Conservation (phyloP, 805 yeast species). For the Wickerhamiella sorbophila region DNA sequence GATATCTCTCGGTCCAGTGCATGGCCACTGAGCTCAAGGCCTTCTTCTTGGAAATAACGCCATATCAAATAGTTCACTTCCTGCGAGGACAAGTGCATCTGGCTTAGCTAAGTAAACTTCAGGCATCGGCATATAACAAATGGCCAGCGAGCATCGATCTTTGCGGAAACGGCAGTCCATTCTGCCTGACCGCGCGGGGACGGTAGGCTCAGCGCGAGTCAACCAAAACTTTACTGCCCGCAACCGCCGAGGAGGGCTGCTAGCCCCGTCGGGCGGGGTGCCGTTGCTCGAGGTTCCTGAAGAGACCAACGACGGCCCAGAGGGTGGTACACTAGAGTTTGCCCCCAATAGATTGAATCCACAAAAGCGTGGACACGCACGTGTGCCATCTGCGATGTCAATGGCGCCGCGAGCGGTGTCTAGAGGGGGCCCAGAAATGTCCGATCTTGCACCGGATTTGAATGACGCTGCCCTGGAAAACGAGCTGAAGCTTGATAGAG, state of each 20-base stretch:
- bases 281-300: conserved; percentile 2
- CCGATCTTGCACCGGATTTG: background rate
- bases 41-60: conserved; percentile 74
- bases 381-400: background rate
- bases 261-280: background rate
- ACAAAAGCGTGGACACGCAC: background rate
- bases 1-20: conserved; percentile 66
- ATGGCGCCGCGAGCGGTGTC: background rate
- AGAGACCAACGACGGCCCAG: background rate
- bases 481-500: conserved; percentile 21
- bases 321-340: background rate
- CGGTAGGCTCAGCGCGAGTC: conserved; percentile 1
- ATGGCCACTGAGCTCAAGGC: conserved; percentile 54
- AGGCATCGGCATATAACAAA: background rate
- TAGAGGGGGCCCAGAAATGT: background rate
- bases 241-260: background rate
- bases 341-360: background rate
- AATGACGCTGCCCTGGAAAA: background rate
- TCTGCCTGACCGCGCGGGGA: conserved; percentile 14
- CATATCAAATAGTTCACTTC: conserved; percentile 85
- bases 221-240: conserved; percentile 1
- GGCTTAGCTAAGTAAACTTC: background rate
- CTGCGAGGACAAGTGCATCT: conserved; percentile 13
- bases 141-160: conserved; percentile 6
- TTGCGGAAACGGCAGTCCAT: conserved; percentile 18